Conservation (phyloP, 257 asterid species). For the Solanum ossicruentum region DNA sequence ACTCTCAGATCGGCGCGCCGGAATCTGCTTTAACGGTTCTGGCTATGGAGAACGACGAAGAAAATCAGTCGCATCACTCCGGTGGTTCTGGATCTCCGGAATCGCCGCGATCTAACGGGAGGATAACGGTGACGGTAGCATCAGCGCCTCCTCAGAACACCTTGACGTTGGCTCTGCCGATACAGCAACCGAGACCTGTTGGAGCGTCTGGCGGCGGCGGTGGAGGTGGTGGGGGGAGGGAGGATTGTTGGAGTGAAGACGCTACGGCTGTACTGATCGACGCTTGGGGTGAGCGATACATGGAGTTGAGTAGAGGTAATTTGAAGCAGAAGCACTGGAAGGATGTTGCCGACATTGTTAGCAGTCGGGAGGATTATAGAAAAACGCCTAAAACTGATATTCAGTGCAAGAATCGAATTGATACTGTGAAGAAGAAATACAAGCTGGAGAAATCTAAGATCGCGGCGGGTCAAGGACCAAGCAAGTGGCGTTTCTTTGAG, state of each 20-base stretch:
- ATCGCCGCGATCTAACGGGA: constrained; percentile 37
- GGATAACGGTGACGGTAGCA: constrained; percentile 74
- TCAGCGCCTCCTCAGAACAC: constrained; percentile 32
- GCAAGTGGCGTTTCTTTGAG: constrained; percentile 59
- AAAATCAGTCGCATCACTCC: constrained; percentile 32
- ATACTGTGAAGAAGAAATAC: constrained; percentile 86
- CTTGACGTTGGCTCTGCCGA: constrained; percentile 60
- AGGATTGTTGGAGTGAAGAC: constrained; percentile 95
- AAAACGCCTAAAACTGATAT: constrained; percentile 66
- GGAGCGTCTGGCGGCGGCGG: constrained; percentile 18
- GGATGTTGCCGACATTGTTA: constrained; percentile 72
- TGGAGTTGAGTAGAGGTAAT: constrained; percentile 80
- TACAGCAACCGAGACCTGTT: constrained; percentile 29
- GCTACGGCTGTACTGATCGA: constrained; percentile 69
- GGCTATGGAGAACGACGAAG: constrained; percentile 66
- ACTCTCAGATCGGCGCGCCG: constrained; percentile 3
- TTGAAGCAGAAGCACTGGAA: constrained; percentile 88
- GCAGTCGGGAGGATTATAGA: constrained; percentile 36
- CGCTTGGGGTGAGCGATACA: constrained; percentile 79
- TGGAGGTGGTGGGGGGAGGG: constrained; percentile 30
- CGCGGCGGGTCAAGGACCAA: constrained; percentile 39
- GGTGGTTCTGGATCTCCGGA: constrained; percentile 23
- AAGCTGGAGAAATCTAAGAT: constrained; percentile 82
- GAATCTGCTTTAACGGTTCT: not conserved
- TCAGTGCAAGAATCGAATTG: constrained; percentile 92